Conservation (phyloP, 352 stramenopile species). For the Pythium coloratum region DNA sequence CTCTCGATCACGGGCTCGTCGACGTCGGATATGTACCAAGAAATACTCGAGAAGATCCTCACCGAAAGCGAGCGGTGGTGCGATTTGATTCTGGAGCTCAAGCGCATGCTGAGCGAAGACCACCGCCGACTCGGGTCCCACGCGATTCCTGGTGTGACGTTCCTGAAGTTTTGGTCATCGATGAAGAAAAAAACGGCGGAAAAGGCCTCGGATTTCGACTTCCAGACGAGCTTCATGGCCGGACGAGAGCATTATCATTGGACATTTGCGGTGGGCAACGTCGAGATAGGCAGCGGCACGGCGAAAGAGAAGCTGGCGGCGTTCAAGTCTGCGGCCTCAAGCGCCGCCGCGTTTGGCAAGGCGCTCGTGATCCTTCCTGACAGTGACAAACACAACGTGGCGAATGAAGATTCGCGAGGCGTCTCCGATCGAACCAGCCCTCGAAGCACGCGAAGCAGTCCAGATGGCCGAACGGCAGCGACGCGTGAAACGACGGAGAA, state of each 20-base stretch:
- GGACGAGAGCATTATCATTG: constrained; percentile 57
- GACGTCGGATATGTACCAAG: constrained; percentile 43
- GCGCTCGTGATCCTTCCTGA: constrained; percentile 23
- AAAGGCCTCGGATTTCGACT: constrained; percentile 36
- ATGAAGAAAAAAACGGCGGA: constrained; percentile 37
- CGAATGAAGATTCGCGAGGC: background rate
- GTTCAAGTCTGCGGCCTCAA: constrained; percentile 43
- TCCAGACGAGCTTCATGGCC: constrained; percentile 51
- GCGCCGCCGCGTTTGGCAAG: constrained; percentile 47
- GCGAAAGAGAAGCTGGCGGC: constrained; percentile 51
- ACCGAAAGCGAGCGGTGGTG: constrained; percentile 48
- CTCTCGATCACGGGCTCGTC: constrained; percentile 40
- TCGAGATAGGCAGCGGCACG: constrained; percentile 72
- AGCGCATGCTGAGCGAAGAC: constrained; percentile 26
- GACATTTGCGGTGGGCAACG: constrained; percentile 58
- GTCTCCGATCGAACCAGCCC: background rate
- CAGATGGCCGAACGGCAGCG: background rate
- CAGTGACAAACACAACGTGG: constrained; percentile 13
- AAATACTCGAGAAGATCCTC: constrained; percentile 51
- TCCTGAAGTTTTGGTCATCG: constrained; percentile 53
- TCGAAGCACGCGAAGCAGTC: background rate
- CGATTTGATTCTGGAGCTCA: constrained; percentile 40
- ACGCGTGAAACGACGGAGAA: background rate
- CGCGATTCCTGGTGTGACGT: constrained; percentile 36
- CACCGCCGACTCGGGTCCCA: constrained; percentile 19